Evolutionary conservation across 768 basidiomycete species (phyloP), one percentile per base, ranked within the genome.

Genomic region (Amanita rubescens): DNA sequence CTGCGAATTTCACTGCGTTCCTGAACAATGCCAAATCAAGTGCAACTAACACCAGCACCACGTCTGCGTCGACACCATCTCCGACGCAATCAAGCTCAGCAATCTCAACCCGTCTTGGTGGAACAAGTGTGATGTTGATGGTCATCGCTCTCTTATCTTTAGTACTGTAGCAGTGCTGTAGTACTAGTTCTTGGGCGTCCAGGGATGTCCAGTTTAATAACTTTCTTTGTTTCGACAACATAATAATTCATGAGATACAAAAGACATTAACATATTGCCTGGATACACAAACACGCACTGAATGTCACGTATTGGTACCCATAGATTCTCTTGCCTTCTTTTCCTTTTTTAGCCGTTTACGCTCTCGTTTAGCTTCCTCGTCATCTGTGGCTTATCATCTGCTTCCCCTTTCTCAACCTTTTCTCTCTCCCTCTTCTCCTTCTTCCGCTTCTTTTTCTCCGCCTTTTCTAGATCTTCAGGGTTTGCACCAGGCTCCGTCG

Each of bases 271-370:
- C 14, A 44, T 22, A 41, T 24, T 12, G 7, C 43, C n/a, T 10
- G 17, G n/a, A 48, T 10, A 17, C 22, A 47, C 27, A 19, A 33
- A 20, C 15, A 12, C 20, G 20, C 19, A 37, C n/a, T 32, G 42
- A 10, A 52, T 22, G 30, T 34, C 39, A 57, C 56, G 56, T 72
- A 55, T 71, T 73, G 17, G 67, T 72, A 24, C 69, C 74, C 56
- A 71, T 55, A 0, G 75, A 74, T 57, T 73, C 71, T 53, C 71
- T 67, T 19, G 71, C 78, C 59, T 83, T 85, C 63, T 79, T 84
- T 69, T 87, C 84, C 61, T 84, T 87, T 62, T 79, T 87, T 62
- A 82, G 65, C 46, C 79, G 75, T 57, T 84, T 87, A 59, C 75
- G 74, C 64, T 85, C 85, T 54, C 72, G 72, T 51, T 73, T 79